A percentile compares a stretch with the other conserved stretches of the same genome.
Conservation (phyloP, 2,329 filamentous ascomycete genomes). For the Cladosporium velox region DNA sequence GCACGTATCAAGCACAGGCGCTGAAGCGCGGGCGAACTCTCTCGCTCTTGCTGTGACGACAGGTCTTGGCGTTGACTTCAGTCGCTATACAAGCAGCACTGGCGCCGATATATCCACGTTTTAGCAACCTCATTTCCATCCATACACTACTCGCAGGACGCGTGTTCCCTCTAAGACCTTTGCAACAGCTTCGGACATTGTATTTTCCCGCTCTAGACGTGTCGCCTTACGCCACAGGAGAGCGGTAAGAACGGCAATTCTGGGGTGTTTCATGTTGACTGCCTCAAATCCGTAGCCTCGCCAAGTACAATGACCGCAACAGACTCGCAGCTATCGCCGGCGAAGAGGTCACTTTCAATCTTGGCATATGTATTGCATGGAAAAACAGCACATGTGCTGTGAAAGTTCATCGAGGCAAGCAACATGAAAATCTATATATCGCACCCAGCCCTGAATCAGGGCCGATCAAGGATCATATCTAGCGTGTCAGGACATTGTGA, state of each 20-base stretch:
- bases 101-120: neutral
- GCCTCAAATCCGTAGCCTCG: neutral
- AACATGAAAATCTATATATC: neutral
- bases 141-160: neutral
- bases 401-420: neutral
- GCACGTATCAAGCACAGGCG: neutral
- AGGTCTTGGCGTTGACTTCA: conserved; percentile 3
- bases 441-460: neutral
- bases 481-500: neutral
- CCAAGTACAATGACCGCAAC: neutral
- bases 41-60: neutral
- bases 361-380: neutral
- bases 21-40: conserved; percentile 9
- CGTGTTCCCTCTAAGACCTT: neutral
- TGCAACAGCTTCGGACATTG: neutral
- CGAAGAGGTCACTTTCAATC: neutral
- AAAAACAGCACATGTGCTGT: neutral
- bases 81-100: neutral
- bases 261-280: neutral
- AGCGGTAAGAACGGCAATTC: neutral
- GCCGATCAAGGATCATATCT: neutral
- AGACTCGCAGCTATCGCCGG: neutral
- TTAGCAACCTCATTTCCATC: neutral
- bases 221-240: neutral
- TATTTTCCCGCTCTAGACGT: neutral